Evolutionary conservation across 495 filamentous ascomycete species (phyloP).

Genomic region (Cetradonia linearis): DNA sequence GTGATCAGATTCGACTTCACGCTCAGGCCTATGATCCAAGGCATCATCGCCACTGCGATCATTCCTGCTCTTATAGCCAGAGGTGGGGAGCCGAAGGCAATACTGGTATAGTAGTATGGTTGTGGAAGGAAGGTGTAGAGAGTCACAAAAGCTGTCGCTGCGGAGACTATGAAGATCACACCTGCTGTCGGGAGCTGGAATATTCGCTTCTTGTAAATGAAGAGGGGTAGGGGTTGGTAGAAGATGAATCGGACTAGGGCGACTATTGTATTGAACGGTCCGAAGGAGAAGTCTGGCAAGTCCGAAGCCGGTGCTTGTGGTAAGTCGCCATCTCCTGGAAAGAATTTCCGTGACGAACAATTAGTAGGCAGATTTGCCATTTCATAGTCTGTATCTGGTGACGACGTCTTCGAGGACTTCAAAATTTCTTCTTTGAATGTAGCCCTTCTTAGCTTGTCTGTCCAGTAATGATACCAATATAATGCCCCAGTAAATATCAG

Average conservation of each 20-base stretch:
- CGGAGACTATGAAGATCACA: slow-evolving; percentile 52
- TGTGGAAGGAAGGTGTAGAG: slow-evolving; percentile 79
- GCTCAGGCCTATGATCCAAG: slow-evolving; percentile 82
- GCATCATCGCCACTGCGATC: slow-evolving; percentile 86
- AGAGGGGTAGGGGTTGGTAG: slow-evolving; percentile 69
- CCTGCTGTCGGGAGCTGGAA: slow-evolving; percentile 68
- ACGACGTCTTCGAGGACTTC: slow-evolving; percentile 41
- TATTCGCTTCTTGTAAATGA: slow-evolving; percentile 48
- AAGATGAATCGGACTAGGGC: slow-evolving; percentile 75
- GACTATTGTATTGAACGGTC: slow-evolving; percentile 61
- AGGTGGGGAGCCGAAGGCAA: slow-evolving; percentile 76
- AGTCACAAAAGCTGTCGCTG: slow-evolving; percentile 58
- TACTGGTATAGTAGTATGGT: slow-evolving; percentile 74
- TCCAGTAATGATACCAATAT: slow-evolving; percentile 73
- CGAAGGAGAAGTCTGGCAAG: slow-evolving; percentile 56
- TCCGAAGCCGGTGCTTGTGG: slow-evolving; percentile 44
- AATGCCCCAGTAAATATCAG: slow-evolving; percentile 51
- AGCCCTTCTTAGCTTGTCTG: slow-evolving; percentile 77
- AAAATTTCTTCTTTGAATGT: slow-evolving; percentile 65
- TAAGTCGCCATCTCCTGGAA: slow-evolving; percentile 46
- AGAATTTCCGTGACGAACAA: slow-evolving; percentile 58
- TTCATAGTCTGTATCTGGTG: slow-evolving; percentile 57
- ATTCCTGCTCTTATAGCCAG: slow-evolving; percentile 85
- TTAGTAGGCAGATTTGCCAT: slow-evolving; percentile 59
- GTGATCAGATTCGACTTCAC: slow-evolving; percentile 87